Percentiles rank a stretch among this genome's conserved stretches.
phyloP scores from a whole-genome alignment of 805 yeast genomes.

The Saccharomycopsis amapae region DNA sequence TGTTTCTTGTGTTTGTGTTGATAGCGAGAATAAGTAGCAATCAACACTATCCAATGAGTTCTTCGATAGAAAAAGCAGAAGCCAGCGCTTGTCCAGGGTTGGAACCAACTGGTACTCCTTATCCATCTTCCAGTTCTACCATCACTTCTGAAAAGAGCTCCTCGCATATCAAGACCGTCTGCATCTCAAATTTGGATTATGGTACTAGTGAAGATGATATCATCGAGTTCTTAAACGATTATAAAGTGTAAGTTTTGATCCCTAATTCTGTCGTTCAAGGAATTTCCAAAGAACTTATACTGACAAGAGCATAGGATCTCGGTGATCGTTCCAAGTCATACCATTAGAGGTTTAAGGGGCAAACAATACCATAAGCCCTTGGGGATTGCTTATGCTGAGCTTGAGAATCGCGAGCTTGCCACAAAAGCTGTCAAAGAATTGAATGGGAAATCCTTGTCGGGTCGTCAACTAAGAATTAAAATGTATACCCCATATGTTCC shows the following conservation, averaged over 20 bases:
- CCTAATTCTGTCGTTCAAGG: background rate
- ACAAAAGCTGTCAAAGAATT: constrained; percentile 66
- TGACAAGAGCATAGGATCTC: constrained; percentile 27
- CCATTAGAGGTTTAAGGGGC: constrained; percentile 39
- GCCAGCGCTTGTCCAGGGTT: background rate
- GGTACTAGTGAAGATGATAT: constrained; percentile 51
- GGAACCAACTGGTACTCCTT: background rate
- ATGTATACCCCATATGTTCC: constrained; percentile 21
- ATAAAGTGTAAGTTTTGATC: constrained; percentile 32
- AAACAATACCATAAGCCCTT: constrained; percentile 36
- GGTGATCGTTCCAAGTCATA: constrained; percentile 49
- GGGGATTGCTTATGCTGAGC: constrained; percentile 74
- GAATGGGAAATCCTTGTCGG: constrained; percentile 61
- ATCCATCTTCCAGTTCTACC: constrained; percentile 33
- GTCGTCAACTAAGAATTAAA: constrained; percentile 39
- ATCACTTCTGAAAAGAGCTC: too few species aligned
- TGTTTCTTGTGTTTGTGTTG: too few species aligned
- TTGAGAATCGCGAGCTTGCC: constrained; percentile 65
- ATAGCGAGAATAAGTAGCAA: too few species aligned
- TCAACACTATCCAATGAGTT: too few species aligned
- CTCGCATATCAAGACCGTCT: too few species aligned
- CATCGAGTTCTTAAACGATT: constrained; percentile 42
- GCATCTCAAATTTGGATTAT: constrained; percentile 59
- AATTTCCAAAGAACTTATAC: too few species aligned
- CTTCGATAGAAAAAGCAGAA: background rate